Base-by-base conservation (phyloP, 352 stramenopile genomes). In the Thalassiosira livingstoniorum region DNA sequence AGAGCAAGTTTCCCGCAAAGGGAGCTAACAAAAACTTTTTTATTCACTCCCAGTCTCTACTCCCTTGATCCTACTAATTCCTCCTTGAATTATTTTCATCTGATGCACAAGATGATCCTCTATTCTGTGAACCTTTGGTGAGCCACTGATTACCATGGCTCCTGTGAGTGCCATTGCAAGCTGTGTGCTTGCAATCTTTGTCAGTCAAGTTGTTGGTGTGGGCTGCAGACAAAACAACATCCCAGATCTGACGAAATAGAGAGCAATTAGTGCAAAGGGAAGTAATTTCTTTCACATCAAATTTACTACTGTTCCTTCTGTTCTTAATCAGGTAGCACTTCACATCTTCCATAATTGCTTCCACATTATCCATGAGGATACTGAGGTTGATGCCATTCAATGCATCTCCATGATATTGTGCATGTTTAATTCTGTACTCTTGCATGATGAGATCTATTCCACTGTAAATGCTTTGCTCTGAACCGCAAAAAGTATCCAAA, bases 121-220 rank as follows among this genome's bases (percentile, higher is more conserved):
- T 23, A 71, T 71, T 3, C 37, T 25, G 58, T 71, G 63, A 43
- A 45, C 51, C 42, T 71, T 57, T 58, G 63, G 63, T 60, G 63
- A 34, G 3, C 57, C 39, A 71, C 63, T 71, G 18, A 43, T 42
- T 21, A 23, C 63, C 63, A 71, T 71, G 23, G 1, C 2, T 58
- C 63, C 32, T 23, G 58, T 58, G 4, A 58, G 23, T 39, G 11
- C 18, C 35, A 71, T 71, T 55, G 63, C 63, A 29, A 29, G 25
- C 23, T 55, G 63, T 45, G 1, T 29, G 15, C 37, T 25, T 39
- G 10, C 27, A 58, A 71, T 71, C 25, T 4, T 57, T 3, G 35
- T 27, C 35, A 31, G 63, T 71, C 39, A 18, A n/a, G 11, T 71
- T 34, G 13, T 25, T 39, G 32, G 42, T 27, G 25, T 71, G 63